A percentile compares a stretch with the other conserved stretches of the same genome.
These are phyloP conservation scores for Rhodomyrtus psidioides DNA, from an alignment of 441 rosid species.

Conservation along the genomic window DNA sequence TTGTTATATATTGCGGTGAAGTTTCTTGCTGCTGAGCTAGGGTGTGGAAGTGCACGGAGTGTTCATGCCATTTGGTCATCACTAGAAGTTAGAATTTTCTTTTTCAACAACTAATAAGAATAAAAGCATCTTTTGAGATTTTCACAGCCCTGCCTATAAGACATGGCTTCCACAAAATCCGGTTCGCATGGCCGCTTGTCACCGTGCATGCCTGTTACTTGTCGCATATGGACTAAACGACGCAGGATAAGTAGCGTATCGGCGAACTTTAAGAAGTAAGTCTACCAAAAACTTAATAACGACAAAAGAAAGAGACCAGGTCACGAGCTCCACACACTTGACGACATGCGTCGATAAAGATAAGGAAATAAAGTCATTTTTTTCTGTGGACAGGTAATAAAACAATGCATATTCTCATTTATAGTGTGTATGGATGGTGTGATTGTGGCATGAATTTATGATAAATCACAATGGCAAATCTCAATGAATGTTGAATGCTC, in stretches of 20 bases:
- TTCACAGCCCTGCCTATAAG: background rate
- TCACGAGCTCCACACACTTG: background rate
- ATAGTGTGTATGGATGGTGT: background rate
- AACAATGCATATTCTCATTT: background rate
- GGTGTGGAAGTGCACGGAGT: background rate
- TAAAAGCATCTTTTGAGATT: background rate
- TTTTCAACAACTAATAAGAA: background rate
- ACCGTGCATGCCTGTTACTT: background rate
- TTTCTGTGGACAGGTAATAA: background rate
- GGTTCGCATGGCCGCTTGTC: background rate
- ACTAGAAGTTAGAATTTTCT: background rate
- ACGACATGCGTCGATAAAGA: background rate
- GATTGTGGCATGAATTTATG: background rate
- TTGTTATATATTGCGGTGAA: background rate
- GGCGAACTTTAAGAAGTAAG: background rate
- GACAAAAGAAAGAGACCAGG: background rate
- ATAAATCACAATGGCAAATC: background rate
- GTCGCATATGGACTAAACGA: background rate
- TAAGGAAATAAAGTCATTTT: background rate
- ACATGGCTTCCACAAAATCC: background rate
- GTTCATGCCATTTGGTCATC: background rate
- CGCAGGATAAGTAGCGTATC: background rate
- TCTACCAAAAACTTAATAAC: background rate
- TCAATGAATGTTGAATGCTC: background rate
- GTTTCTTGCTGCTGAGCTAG: background rate